These are phyloP conservation scores for Microcyclosporella mali DNA, from an alignment of 2,329 filamentous ascomycete species.

Conservation along the genomic window DNA sequence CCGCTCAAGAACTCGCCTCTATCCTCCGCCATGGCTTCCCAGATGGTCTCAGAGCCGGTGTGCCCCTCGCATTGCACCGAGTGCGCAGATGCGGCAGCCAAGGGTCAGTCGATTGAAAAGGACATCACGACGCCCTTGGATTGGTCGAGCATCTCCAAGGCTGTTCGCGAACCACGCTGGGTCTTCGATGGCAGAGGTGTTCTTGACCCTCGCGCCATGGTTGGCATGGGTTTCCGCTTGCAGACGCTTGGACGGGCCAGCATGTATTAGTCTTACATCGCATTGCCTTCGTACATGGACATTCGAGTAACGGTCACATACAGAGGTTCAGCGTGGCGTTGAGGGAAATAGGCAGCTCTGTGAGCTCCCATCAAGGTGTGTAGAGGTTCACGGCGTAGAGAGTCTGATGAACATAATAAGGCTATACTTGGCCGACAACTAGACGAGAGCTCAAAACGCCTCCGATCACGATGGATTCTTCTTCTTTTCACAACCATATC, in stretches of 20 bases:
- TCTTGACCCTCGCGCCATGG: constrained; percentile 23
- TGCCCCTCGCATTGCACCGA: constrained; percentile 13
- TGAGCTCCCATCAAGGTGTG: no score
- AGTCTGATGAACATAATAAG: no score
- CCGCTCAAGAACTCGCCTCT: constrained; percentile 6
- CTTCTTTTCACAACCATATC: no score
- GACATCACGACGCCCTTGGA: constrained; percentile 14
- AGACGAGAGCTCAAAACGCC: no score
- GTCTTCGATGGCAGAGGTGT: constrained; percentile 31
- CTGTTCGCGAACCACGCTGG: constrained; percentile 25
- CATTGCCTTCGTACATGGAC: not conserved
- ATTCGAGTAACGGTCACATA: not conserved
- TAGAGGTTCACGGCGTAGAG: no score
- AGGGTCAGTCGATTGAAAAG: not conserved
- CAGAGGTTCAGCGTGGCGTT: not conserved
- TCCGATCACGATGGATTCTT: no score
- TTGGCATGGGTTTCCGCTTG: constrained; percentile 27
- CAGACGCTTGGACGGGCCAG: constrained; percentile 24
- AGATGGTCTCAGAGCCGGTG: constrained; percentile 10
- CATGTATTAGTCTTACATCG: constrained; percentile 5
- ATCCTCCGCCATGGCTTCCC: constrained; percentile 1
- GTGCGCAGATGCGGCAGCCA: constrained; percentile 3
- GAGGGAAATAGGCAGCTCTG: no score
- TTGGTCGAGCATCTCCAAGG: constrained; percentile 24
- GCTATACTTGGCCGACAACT: no score